Conservation (phyloP, 2,329 filamentous ascomycete genomes). For the Periconia sp. region DNA sequence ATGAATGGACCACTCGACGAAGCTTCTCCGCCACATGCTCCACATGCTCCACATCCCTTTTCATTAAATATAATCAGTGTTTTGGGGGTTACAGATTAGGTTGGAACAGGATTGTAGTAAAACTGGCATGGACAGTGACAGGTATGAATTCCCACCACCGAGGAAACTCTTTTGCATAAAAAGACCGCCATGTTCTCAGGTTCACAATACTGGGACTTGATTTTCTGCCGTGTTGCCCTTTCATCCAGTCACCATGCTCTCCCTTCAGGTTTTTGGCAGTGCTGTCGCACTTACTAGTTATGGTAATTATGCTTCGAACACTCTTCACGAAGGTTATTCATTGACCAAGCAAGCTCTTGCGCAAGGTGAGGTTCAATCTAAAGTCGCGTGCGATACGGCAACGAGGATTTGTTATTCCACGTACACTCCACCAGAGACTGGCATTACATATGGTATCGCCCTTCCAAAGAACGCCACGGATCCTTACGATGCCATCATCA, state of each 20-base stretch:
- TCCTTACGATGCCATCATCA: slow-evolving; percentile 36
- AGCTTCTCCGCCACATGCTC: slow-evolving; percentile 5
- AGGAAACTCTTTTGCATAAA: background rate
- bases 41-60: slow-evolving; percentile 11
- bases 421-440: slow-evolving; percentile 30
- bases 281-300: slow-evolving; percentile 28
- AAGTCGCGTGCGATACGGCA: slow-evolving; percentile 29
- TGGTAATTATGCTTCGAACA: slow-evolving; percentile 16
- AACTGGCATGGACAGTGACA: slow-evolving; percentile 13
- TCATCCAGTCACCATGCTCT: slow-evolving; percentile 25
- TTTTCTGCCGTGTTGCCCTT: slow-evolving; percentile 6
- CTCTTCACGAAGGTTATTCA: slow-evolving; percentile 8
- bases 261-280: slow-evolving; percentile 27
- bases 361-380: slow-evolving; percentile 33
- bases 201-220: slow-evolving; percentile 3
- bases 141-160: slow-evolving; percentile 12
- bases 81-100: slow-evolving; percentile 19
- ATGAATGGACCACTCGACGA: slow-evolving; percentile 25
- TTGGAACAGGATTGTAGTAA: slow-evolving; percentile 14
- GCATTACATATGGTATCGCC: slow-evolving; percentile 33
- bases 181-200: background rate
- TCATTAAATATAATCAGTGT: slow-evolving; percentile 31
- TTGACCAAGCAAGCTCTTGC: slow-evolving; percentile 20
- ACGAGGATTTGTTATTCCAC: slow-evolving; percentile 36
- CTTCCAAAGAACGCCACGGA: slow-evolving; percentile 30